Conservation (phyloP, 1,284 basidiomycete species). For the Phylloporus sp. region DNA sequence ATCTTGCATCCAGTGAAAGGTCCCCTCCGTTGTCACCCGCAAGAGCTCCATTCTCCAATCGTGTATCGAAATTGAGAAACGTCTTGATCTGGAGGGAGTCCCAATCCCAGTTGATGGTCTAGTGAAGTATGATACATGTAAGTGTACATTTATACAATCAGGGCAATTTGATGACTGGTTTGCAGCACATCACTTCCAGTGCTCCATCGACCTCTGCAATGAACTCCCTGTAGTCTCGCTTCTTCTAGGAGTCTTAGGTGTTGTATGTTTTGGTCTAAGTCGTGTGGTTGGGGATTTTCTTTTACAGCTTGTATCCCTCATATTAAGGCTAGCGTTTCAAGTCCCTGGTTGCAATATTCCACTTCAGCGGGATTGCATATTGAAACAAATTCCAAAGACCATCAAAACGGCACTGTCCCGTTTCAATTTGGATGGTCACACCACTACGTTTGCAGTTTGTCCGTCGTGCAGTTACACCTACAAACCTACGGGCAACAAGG, state of each 20-base stretch:
- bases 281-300: conserved; percentile 31
- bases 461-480: conserved; percentile 30
- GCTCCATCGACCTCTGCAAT: not conserved
- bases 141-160: not conserved
- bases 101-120: not conserved
- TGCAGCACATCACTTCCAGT: not conserved
- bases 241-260: conserved; percentile 25
- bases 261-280: conserved; percentile 32
- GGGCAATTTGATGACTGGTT: not conserved
- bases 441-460: conserved; percentile 30
- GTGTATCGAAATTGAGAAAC: not conserved
- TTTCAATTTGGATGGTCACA: conserved; percentile 32
- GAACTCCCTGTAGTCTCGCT: not conserved
- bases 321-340: conserved; percentile 17
- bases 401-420: conserved; percentile 23
- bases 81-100: not conserved
- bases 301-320: conserved; percentile 23
- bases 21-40: not conserved
- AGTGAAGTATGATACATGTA: not conserved
- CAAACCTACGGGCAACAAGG: conserved; percentile 5
- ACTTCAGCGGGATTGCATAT: not conserved
- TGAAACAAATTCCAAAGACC: not conserved
- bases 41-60: not conserved
- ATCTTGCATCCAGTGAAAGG: not conserved
- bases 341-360: not conserved